These are phyloP conservation scores for Iris macrosiphon DNA, from an alignment of 106 monocot genomes.

Conservation along the genomic window DNA sequence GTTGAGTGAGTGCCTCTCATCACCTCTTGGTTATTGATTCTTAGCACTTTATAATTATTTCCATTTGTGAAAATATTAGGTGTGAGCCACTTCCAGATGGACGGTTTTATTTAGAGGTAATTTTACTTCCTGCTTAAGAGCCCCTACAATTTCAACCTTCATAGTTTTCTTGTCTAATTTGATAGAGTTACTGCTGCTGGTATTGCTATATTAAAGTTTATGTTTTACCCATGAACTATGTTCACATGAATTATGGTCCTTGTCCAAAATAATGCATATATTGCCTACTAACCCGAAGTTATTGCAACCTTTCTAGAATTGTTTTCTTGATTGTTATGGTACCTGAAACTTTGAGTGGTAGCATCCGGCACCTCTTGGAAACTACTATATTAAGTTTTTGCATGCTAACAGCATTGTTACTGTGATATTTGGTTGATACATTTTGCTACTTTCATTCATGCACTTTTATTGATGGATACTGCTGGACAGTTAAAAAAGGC, in stretches of 20 bases:
- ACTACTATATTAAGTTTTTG: neutral
- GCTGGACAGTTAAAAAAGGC: too few species aligned
- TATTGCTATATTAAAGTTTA: constrained; percentile 1
- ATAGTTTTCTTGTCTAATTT: neutral
- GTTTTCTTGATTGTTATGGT: neutral
- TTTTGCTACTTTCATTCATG: neutral
- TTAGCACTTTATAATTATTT: constrained; percentile 1
- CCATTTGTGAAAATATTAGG: constrained; percentile 30
- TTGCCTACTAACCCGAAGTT: too few species aligned
- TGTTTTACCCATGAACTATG: neutral
- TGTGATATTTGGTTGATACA: neutral
- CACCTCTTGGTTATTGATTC: constrained; percentile 17
- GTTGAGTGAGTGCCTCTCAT: constrained; percentile 55
- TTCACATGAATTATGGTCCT: neutral
- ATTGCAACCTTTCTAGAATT: neutral
- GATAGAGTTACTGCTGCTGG: neutral
- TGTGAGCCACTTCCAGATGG: constrained; percentile 99
- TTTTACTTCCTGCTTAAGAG: neutral
- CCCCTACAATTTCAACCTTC: neutral
- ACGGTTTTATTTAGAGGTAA: constrained; percentile 94
- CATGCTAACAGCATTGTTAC: neutral
- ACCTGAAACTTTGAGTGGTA: neutral
- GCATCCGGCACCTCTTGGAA: neutral
- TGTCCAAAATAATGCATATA: neutral
- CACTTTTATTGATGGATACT: neutral